phyloP scores from a whole-genome alignment of 192 early-diverging fungal species.

The Tieghemiomyces parasiticus region DNA sequence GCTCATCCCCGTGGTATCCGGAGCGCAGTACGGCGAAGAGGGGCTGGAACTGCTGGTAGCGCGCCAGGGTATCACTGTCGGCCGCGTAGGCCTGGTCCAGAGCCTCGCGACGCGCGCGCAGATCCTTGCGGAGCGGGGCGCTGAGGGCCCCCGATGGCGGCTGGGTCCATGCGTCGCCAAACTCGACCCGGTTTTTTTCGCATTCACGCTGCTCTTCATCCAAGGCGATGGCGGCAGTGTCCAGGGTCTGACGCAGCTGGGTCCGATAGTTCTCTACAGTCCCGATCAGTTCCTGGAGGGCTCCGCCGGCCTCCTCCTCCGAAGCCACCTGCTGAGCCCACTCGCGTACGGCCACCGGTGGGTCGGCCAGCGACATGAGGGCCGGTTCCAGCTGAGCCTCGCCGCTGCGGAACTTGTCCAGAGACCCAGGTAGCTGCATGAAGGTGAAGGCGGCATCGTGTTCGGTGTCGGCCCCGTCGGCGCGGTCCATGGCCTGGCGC shows the following conservation, averaged over 20 bases:
- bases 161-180: conserved; percentile 71
- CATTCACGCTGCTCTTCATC: conserved; percentile 83
- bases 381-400: conserved; percentile 20
- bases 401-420: conserved; percentile 61
- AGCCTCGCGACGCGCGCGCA: conserved; percentile 52
- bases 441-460: conserved; percentile 67
- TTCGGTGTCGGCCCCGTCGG: conserved; percentile 71
- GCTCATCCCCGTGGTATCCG: conserved; percentile 27
- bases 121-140: conserved; percentile 57
- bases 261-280: conserved; percentile 48
- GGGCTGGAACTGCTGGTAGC: conserved; percentile 24
- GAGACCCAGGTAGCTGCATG: conserved; percentile 65
- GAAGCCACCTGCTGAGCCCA: conserved; percentile 39
- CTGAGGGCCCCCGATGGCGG: conserved; percentile 62
- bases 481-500: conserved; percentile 59
- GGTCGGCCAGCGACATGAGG: conserved; percentile 36
- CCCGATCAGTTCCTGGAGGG: conserved; percentile 39
- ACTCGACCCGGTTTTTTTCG: conserved; percentile 59
- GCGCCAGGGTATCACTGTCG: conserved; percentile 33
- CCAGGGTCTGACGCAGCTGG: conserved; percentile 45
- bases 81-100: conserved; percentile 62
- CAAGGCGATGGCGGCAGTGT: conserved; percentile 44
- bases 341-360: conserved; percentile 40
- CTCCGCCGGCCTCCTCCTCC: conserved; percentile 32
- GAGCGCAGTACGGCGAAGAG: conserved; percentile 25